A percentile compares a stretch with the other conserved stretches of the same genome.
Conservation (phyloP, 1,284 basidiomycete species). For the Pisolithus thermaeus region DNA sequence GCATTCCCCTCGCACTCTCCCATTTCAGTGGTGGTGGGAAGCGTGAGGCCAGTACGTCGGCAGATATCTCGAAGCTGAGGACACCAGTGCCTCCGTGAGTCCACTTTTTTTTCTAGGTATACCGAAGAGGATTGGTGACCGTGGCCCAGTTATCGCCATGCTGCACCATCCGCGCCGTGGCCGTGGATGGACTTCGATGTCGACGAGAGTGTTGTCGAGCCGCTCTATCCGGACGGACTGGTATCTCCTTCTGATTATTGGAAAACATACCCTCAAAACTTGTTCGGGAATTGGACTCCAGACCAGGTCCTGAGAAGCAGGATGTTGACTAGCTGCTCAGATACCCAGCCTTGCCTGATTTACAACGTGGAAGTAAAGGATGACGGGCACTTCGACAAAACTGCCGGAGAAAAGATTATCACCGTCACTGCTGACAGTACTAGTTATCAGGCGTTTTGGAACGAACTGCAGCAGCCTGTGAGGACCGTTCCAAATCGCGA, state of each 20-base stretch:
- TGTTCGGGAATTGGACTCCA: conserved; percentile 42
- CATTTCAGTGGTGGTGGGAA: not conserved
- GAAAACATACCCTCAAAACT: conserved; percentile 36
- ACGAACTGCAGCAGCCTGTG: not conserved
- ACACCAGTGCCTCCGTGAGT: conserved; percentile 21
- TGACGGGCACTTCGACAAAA: conserved; percentile 17
- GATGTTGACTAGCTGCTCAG: conserved; percentile 19
- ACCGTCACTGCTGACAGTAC: not conserved
- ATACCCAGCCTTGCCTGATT: conserved; percentile 26
- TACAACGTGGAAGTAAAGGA: conserved; percentile 35
- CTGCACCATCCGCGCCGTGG: conserved; percentile 20
- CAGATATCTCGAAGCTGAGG: conserved; percentile 1
- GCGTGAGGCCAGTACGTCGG: not conserved
- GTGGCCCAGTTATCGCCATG: conserved; percentile 16
- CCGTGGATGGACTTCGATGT: conserved; percentile 18
- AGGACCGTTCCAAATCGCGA: not conserved
- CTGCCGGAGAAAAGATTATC: not conserved
- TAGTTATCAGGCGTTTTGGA: conserved; percentile 2
- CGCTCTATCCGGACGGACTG: not conserved
- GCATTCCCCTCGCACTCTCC: not conserved
- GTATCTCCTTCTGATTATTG: conserved; percentile 1
- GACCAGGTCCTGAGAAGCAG: conserved; percentile 34
- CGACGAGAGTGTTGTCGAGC: not conserved
- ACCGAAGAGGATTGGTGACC: not conserved
- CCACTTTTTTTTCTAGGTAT: not conserved